Evolutionary conservation across 2,329 filamentous ascomycete species (phyloP).

Genomic region (Colletotrichum viniferum): DNA sequence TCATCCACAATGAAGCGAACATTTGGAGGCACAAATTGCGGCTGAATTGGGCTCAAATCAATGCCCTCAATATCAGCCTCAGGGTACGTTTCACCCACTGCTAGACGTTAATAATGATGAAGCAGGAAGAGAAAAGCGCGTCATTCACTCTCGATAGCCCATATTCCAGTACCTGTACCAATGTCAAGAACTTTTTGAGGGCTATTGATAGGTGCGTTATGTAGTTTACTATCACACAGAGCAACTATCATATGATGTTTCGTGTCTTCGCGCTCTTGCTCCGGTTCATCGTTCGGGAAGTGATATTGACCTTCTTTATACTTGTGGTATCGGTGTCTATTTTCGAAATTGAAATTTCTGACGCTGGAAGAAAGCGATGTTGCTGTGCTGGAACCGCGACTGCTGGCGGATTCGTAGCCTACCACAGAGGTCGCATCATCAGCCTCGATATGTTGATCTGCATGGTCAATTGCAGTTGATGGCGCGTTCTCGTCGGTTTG

Average conservation of each 20-base stretch:
- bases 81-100: constrained; percentile 34
- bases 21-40: constrained; percentile 65
- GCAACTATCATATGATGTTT: constrained; percentile 43
- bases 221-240: constrained; percentile 36
- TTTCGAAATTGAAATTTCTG: constrained; percentile 45
- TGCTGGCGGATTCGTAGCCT: not conserved
- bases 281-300: constrained; percentile 46
- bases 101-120: not conserved
- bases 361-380: constrained; percentile 31
- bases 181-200: constrained; percentile 23
- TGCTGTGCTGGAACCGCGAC: not conserved
- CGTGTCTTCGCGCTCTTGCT: constrained; percentile 44
- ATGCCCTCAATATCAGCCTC: constrained; percentile 35
- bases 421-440: not conserved
- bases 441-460: not conserved
- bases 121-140: not conserved
- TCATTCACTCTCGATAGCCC: constrained; percentile 44
- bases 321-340: constrained; percentile 41
- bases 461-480: not conserved
- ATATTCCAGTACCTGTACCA: constrained; percentile 28
- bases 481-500: not conserved
- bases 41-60: constrained; percentile 30
- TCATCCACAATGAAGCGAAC: constrained; percentile 78
- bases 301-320: constrained; percentile 44
- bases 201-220: not conserved